Conservation (phyloP, 345 rosid genomes). For the Murraya paniculata region DNA sequence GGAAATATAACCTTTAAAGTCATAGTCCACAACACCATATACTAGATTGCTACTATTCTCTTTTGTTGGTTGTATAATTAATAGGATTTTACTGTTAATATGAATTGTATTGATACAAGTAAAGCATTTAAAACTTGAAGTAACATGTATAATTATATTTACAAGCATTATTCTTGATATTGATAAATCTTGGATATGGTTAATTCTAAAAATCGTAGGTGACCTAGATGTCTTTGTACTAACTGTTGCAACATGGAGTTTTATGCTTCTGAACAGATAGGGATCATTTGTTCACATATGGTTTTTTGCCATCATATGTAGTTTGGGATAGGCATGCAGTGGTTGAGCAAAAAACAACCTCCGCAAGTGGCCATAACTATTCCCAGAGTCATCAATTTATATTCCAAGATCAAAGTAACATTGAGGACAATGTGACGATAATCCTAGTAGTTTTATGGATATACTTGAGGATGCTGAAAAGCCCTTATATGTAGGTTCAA, state of each 20-base stretch:
- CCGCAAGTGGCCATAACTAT: neutral
- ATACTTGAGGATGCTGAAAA: neutral
- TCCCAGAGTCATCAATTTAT: neutral
- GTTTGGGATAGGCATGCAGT: neutral
- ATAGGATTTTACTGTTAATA: no score
- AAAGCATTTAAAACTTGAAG: no score
- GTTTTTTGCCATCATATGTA: neutral
- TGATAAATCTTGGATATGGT: neutral
- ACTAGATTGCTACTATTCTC: no score
- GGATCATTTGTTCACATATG: neutral
- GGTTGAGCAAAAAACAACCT: neutral
- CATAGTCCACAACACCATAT: no score
- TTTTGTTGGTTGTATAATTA: no score
- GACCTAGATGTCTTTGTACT: neutral
- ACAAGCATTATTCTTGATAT: no score
- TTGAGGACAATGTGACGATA: no score
- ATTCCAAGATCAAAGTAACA: no score
- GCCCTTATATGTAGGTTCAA: neutral
- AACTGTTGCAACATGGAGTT: neutral
- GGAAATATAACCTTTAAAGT: no score
- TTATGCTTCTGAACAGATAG: neutral
- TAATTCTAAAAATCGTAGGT: neutral
- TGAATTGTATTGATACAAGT: no score
- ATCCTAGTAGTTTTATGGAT: no score
- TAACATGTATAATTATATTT: no score